Conservation (phyloP, 305 asterid genomes). For the Rubia tinctorum region DNA sequence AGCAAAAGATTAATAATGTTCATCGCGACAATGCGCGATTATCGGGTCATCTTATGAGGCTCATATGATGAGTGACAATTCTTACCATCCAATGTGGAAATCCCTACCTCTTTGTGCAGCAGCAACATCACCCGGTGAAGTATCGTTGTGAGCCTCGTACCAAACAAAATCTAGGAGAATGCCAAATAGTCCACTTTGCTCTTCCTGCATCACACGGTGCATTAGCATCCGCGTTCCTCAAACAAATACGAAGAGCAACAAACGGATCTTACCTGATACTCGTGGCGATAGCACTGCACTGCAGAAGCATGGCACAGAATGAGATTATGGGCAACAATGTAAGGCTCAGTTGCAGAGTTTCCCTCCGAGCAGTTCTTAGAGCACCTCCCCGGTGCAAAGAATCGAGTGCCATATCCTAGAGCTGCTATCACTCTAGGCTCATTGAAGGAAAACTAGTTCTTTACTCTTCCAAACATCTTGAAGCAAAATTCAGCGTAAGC, state of each 20-base stretch:
- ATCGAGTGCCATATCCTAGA: slow-evolving; percentile 75
- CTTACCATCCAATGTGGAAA: slow-evolving; percentile 88
- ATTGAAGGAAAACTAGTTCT: slow-evolving; percentile 88
- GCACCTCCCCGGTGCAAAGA: slow-evolving; percentile 89
- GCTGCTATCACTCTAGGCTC: slow-evolving; percentile 94
- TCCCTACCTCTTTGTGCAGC: slow-evolving; percentile 96
- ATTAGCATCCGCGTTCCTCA: not conserved
- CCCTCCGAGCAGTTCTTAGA: slow-evolving; percentile 85
- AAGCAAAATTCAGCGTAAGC: slow-evolving; percentile 92
- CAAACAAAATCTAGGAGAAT: slow-evolving; percentile 89
- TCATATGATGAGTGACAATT: too few species aligned
- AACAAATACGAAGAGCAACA: not conserved
- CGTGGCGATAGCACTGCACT: slow-evolving; percentile 62
- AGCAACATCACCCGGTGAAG: slow-evolving; percentile 54
- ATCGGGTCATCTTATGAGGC: too few species aligned
- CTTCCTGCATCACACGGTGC: slow-evolving; percentile 34
- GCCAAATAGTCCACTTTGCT: slow-evolving; percentile 79
- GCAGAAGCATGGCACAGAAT: slow-evolving; percentile 83
- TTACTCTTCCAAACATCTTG: slow-evolving; percentile 85
- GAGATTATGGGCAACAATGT: too few species aligned
- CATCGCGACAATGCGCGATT: too few species aligned
- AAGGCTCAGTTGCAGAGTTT: slow-evolving; percentile 88
- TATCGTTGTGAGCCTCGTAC: slow-evolving; percentile 78
- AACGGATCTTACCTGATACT: slow-evolving; percentile 50
- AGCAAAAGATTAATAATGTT: too few species aligned